These are phyloP conservation scores for Capsicum baccatum DNA, from an alignment of 257 asterid species.

Conservation along the genomic window DNA sequence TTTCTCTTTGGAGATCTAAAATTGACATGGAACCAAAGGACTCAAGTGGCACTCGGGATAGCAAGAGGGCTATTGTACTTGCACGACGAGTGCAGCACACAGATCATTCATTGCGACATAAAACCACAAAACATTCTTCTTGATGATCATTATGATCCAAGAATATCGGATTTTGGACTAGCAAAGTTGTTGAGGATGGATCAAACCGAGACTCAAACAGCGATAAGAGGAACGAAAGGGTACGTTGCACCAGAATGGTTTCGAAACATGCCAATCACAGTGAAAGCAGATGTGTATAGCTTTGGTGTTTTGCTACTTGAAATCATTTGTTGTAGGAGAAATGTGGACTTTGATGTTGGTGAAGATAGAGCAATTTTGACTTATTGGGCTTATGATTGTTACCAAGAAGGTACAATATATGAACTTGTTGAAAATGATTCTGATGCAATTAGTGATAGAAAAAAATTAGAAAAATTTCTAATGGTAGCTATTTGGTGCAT, in stretches of 20 bases:
- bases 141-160: slow-evolving; percentile 47
- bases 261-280: slow-evolving; percentile 47
- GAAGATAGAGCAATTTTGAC: slow-evolving; percentile 40
- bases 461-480: slow-evolving; percentile 42
- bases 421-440: slow-evolving; percentile 43
- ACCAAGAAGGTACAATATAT: slow-evolving; percentile 39
- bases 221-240: slow-evolving; percentile 64
- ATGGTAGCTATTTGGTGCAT: slow-evolving; percentile 68
- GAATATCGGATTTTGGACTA: slow-evolving; percentile 65
- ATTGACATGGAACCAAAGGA: slow-evolving; percentile 60
- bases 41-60: slow-evolving; percentile 49
- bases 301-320: slow-evolving; percentile 63
- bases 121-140: slow-evolving; percentile 73
- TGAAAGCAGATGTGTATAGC: slow-evolving; percentile 65
- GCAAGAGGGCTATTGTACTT: slow-evolving; percentile 56
- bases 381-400: slow-evolving; percentile 62
- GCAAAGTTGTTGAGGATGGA: slow-evolving; percentile 57
- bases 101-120: slow-evolving; percentile 67
- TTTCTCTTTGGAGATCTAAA: slow-evolving; percentile 47
- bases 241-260: slow-evolving; percentile 78
- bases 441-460: slow-evolving; percentile 46
- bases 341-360: slow-evolving; percentile 36
- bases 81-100: slow-evolving; percentile 61
- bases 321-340: slow-evolving; percentile 50
- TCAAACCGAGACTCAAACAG: slow-evolving; percentile 49